phyloP scores from a whole-genome alignment of 2,329 filamentous ascomycete genomes.

The Paraphaeosphaeria minitans region DNA sequence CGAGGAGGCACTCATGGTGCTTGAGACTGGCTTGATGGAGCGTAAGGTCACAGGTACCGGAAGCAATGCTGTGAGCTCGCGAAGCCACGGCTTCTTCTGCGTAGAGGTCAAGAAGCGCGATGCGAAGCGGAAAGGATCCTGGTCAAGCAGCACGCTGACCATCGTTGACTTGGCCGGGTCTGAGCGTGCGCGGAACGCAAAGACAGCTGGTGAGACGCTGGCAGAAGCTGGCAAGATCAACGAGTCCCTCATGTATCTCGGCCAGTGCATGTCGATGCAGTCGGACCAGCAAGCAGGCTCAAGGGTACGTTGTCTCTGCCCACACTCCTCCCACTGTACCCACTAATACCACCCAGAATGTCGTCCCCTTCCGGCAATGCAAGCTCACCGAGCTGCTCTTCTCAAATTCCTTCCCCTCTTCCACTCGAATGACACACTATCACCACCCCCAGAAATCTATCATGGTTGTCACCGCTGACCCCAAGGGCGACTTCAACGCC shows the following conservation, averaged over 20 bases:
- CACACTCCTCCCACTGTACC: not conserved
- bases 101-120: constrained; percentile 88
- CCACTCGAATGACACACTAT: constrained; percentile 52
- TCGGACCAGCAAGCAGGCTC: constrained; percentile 74
- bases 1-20: constrained; percentile 82
- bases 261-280: constrained; percentile 95
- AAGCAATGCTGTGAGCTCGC: constrained; percentile 88
- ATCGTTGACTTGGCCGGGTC: constrained; percentile 94
- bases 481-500: constrained; percentile 91
- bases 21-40: constrained; percentile 88
- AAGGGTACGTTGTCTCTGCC: constrained; percentile 61
- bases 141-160: constrained; percentile 79
- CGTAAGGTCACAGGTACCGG: constrained; percentile 87
- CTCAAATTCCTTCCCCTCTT: constrained; percentile 56
- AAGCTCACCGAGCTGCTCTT: constrained; percentile 60
- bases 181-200: constrained; percentile 88
- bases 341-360: constrained; percentile 45
- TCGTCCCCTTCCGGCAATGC: constrained; percentile 73
- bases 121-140: constrained; percentile 62
- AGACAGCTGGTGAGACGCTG: constrained; percentile 89
- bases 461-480: constrained; percentile 96
- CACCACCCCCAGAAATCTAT: constrained; percentile 77
- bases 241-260: constrained; percentile 96
- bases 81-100: constrained; percentile 95
- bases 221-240: constrained; percentile 98